Base-by-base conservation (phyloP, 805 yeast genomes). In the Alloascoidea africana region DNA sequence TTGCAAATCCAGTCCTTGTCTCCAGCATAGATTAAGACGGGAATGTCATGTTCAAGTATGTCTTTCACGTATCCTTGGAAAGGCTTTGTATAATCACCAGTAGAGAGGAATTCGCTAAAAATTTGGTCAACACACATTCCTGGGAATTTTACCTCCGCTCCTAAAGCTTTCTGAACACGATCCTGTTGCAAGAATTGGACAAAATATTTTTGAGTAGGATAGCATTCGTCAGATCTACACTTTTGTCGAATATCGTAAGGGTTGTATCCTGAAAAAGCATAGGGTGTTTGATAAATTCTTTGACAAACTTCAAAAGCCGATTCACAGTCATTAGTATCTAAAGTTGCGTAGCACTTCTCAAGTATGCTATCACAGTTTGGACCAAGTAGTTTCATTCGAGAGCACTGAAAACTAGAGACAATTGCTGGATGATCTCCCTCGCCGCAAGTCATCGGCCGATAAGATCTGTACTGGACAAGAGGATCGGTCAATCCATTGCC, bases 401-500 rank as follows among this genome's bases (percentile, higher is more conserved):
- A 67, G 61, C 95, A 84, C 43, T 72, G 73, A 38, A 70, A 74
- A n/a, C 74, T 76, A 11, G 66, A 60, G 44, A 83, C 60, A 3
- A 80, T 81, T n/a, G 84, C 63, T 16, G 72, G 71, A 47, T 70
- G 68, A 2, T 94, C 94, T 43, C 94, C 93, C 45, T 70, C 55
- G 37, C 94, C 87, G 59, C 97, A 89, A 3, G 94, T 94, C 96
- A 89, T 87, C 45, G 93, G 94, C 56, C 79, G 73, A 53, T 84
- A 86, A 56, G 76, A 75, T 41, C 70, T 69, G 51, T 79, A 76
- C 64, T 86, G 96, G 34, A 70, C 67, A 41, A 79, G 62, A 2
- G 94, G 80, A 55, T 85, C 94, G 27, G 94, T 84, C 47, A 87
- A 71, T 38, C 97, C 96, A 55, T 87, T 87, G 44, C 97, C 97